Evolutionary conservation across 306 rosid genomes (phyloP), one percentile per base, ranked within the genome.

Genomic region (Fragaria ananassa): DNA sequence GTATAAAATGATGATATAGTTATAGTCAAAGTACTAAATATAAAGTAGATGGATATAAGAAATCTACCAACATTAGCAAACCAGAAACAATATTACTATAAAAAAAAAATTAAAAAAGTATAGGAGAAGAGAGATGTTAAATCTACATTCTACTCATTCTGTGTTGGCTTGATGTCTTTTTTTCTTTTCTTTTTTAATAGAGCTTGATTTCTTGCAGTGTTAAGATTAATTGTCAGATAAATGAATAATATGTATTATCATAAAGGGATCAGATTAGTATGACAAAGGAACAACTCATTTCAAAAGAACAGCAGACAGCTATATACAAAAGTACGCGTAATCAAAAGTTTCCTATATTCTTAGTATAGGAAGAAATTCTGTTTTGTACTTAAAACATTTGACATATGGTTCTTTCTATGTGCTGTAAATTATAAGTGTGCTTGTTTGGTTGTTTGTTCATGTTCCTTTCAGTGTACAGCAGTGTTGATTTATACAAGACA

Each of bases 251-350:
- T 11, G 1, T 11, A n/a, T 1, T 4, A 41, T 67, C 21, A n/a
- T 9, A 19, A 39, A 42, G 31, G 1, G 53, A 10, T 39, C 31
- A 19, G 6, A 19, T 18, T 50, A 50, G 8, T 50, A 61, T 49
- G 9, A 71, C 21, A 71, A n/a, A 49, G 27, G 25, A 68, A 67
- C 21, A 67, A 39, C 50, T 41, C 50, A 67, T 67, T n/a, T 67
- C 64, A n/a, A 10, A 29, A 4, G 8, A 23, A 19, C 31, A 29
- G 31, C 31, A 29, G 31, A 29, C 31, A 67, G 41, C 50, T 58
- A 58, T 25, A 58, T 23, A 10, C 31, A 56, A 1, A 19, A 56
- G 39, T 35, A 19, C 11, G 5, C n/a, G 8, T 6, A 54, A n/a
- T 53, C 7, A 1, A 8, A 54, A 54, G 39, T 1, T 5, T 51